A percentile compares a stretch with the other conserved stretches of the same genome.
These are phyloP conservation scores for Dianthus caryophyllus DNA, from an alignment of 148 eudicot genomes.

Conservation along the genomic window DNA sequence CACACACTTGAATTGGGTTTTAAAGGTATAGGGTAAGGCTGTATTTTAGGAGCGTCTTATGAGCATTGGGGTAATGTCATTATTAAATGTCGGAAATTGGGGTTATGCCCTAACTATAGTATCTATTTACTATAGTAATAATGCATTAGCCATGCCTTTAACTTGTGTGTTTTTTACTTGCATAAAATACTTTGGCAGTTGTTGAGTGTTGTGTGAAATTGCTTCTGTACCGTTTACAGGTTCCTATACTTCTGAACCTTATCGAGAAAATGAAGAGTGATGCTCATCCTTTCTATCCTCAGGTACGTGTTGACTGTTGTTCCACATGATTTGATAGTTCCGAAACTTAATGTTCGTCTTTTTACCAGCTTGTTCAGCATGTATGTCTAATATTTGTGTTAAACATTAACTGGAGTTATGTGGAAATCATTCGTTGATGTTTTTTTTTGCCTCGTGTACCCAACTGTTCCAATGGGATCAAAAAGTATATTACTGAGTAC, in stretches of 20 bases:
- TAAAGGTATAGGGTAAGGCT: not conserved
- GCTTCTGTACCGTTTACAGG: slow-evolving; percentile 36
- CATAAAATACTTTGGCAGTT: not conserved
- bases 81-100: not conserved
- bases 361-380: no score
- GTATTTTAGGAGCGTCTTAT: not conserved
- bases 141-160: not conserved
- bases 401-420: no score
- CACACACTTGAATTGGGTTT: not conserved
- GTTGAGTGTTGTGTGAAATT: slow-evolving; percentile 5
- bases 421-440: no score
- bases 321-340: not conserved
- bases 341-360: not conserved
- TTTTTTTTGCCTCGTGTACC: no score
- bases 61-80: not conserved
- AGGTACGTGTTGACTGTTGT: slow-evolving; percentile 40
- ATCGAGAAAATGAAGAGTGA: slow-evolving; percentile 74
- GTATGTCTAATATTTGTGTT: no score
- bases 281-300: slow-evolving; percentile 66
- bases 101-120: not conserved
- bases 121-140: no score
- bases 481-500: no score
- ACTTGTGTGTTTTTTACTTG: not conserved
- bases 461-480: no score
- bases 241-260: slow-evolving; percentile 68